These are phyloP conservation scores for Aspergillus thermomutatus DNA, from an alignment of 2,329 filamentous ascomycete genomes.

Conservation along the genomic window DNA sequence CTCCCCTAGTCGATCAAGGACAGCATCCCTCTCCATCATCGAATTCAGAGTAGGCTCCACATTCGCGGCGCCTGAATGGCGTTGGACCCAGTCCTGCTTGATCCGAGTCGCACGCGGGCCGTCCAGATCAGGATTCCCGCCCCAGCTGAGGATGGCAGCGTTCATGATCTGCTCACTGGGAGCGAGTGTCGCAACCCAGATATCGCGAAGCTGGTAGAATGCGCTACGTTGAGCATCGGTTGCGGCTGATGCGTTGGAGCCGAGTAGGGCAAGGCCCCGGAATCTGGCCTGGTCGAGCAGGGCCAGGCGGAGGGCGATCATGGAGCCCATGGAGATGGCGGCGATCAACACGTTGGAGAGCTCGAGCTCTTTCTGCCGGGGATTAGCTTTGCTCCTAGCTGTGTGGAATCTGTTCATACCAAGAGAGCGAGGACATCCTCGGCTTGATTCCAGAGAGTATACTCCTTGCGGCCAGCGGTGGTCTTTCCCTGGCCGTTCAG, in stretches of 20 bases:
- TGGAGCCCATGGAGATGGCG: constrained; percentile 2
- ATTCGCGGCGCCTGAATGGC: constrained; percentile 1
- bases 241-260: not conserved
- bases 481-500: not conserved
- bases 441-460: constrained; percentile 2
- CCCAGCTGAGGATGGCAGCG: constrained; percentile 1
- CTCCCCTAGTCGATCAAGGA: constrained; percentile 1
- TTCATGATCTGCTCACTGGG: constrained; percentile 2
- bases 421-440: not conserved
- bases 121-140: not conserved
- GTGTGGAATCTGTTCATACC: not conserved
- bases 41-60: not conserved
- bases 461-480: not conserved
- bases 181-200: constrained; percentile 1
- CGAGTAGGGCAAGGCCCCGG: not conserved
- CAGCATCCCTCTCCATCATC: not conserved
- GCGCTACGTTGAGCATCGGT: not conserved
- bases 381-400: not conserved
- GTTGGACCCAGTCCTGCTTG: not conserved
- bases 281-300: not conserved
- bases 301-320: constrained; percentile 1
- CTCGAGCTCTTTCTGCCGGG: not conserved
- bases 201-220: constrained; percentile 1
- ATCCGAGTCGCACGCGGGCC: not conserved
- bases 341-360: not conserved